A percentile compares a stretch with the other conserved stretches of the same genome.
Evolutionary conservation across 169 alveolate species (phyloP).

Genomic region (Toxoplasma gondii): DNA sequence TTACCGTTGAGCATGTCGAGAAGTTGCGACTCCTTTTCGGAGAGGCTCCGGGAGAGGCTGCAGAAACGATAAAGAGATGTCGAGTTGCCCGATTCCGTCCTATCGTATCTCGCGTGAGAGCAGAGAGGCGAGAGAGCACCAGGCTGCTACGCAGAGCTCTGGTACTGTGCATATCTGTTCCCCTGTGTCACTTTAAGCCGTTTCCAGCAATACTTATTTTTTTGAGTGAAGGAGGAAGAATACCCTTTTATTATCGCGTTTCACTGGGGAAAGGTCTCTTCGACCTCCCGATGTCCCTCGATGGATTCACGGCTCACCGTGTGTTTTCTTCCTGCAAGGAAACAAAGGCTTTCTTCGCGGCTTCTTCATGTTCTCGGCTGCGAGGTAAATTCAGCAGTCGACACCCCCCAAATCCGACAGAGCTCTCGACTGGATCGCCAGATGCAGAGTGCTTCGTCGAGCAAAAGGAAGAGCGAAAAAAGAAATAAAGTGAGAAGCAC

Average conservation of each 20-base stretch:
- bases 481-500: background rate
- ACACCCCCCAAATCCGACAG: too few relatives aligned
- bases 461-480: background rate
- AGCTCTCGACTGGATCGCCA: too few relatives aligned
- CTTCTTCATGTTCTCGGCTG: background rate
- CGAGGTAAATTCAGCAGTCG: background rate
- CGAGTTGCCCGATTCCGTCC: background rate
- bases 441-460: too few relatives aligned
- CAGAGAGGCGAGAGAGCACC: background rate
- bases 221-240: too few relatives aligned
- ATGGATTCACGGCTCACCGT: too few relatives aligned
- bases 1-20: background rate
- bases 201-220: too few relatives aligned
- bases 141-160: background rate
- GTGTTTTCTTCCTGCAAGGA: background rate
- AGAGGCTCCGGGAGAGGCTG: background rate
- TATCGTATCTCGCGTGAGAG: background rate
- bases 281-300: too few relatives aligned
- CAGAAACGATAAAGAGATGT: background rate
- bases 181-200: background rate
- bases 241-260: too few relatives aligned
- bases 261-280: too few relatives aligned
- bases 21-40: background rate
- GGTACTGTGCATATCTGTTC: background rate
- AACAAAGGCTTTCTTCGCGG: background rate